Percentiles rank a stretch among this genome's conserved stretches.
These are phyloP conservation scores for Hypseocharis bilobata DNA, from an alignment of 441 rosid genomes.

Conservation along the genomic window DNA sequence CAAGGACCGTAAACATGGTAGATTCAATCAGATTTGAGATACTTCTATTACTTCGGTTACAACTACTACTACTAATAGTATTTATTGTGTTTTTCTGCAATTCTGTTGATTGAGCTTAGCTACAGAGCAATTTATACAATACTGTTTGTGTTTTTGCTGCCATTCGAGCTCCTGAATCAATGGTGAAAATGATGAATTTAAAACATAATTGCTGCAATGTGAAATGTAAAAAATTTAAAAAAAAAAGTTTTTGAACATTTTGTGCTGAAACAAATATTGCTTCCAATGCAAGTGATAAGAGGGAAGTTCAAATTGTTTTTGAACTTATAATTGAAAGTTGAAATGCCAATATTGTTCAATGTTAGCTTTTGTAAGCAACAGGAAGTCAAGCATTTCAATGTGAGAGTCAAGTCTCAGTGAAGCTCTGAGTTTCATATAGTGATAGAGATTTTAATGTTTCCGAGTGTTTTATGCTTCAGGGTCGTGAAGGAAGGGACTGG, in stretches of 20 bases:
- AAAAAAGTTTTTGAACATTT: too few species aligned
- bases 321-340: not conserved
- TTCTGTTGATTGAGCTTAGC: slow-evolving; percentile 3
- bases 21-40: slow-evolving; percentile 8
- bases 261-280: not conserved
- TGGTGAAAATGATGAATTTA: not conserved
- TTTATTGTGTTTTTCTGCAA: not conserved
- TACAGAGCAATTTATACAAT: not conserved
- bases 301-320: not conserved
- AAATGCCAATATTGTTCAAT: too few species aligned
- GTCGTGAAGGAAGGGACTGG: slow-evolving; percentile 8
- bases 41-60: not conserved
- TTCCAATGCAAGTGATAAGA: not conserved
- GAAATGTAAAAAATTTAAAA: not conserved
- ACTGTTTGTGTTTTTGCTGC: not conserved
- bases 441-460: not conserved
- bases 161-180: not conserved
- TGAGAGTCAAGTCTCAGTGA: not conserved
- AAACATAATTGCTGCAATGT: not conserved
- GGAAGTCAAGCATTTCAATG: not conserved
- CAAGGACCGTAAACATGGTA: slow-evolving; percentile 5
- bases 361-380: not conserved
- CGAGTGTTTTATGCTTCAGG: slow-evolving; percentile 1
- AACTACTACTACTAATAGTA: not conserved
- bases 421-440: not conserved